Conservation (phyloP, 768 basidiomycete species). For the Trametes elegans region DNA sequence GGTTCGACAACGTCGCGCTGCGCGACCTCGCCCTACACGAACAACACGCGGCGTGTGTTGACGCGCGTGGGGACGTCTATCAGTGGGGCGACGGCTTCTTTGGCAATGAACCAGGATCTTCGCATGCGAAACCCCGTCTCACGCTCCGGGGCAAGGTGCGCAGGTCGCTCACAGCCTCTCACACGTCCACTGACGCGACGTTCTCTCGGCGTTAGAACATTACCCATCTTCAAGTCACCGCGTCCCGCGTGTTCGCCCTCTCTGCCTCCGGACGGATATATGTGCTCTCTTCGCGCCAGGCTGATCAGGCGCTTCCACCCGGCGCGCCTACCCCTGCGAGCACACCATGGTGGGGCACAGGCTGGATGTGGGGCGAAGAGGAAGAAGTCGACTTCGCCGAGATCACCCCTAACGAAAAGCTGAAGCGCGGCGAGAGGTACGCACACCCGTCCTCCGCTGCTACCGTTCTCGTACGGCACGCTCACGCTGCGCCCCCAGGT, state of each 20-base stretch:
- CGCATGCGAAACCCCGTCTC: slow-evolving; percentile 41
- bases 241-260: slow-evolving; percentile 69
- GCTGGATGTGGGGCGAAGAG: slow-evolving; percentile 57
- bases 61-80: slow-evolving; percentile 77
- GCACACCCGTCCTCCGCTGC: slow-evolving; percentile 2
- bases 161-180: slow-evolving; percentile 11
- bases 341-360: slow-evolving; percentile 58
- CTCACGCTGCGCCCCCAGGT: slow-evolving; percentile 42
- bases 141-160: slow-evolving; percentile 72
- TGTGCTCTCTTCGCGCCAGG: slow-evolving; percentile 52
- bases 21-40: slow-evolving; percentile 70
- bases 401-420: slow-evolving; percentile 51
- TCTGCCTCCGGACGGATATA: slow-evolving; percentile 77
- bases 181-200: neutral
- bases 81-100: slow-evolving; percentile 78
- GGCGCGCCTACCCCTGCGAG: slow-evolving; percentile 42
- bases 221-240: slow-evolving; percentile 55
- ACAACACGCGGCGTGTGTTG: slow-evolving; percentile 70
- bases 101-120: slow-evolving; percentile 27
- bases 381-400: slow-evolving; percentile 56
- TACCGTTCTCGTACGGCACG: no score
- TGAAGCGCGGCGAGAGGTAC: slow-evolving; percentile 69
- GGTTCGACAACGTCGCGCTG: slow-evolving; percentile 67
- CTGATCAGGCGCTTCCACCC: slow-evolving; percentile 43
- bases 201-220: slow-evolving; percentile 53